Base-by-base conservation (phyloP, 805 yeast species). In the Yamadazyma olivae region DNA sequence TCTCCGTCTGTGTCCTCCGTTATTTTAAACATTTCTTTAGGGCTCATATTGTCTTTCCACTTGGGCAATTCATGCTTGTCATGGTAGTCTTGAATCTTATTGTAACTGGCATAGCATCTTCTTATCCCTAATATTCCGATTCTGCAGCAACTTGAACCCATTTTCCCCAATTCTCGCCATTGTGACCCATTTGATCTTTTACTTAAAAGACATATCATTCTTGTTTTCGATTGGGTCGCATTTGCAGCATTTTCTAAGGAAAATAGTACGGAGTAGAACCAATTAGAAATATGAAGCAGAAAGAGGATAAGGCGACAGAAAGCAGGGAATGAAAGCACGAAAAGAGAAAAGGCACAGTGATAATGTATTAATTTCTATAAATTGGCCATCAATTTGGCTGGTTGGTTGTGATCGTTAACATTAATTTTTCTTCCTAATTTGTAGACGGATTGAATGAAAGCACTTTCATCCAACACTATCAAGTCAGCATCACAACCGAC, bases 21-120 rank as follows among this genome's bases (percentile, higher is more conserved):
- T 15, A 58, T 30, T 19, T 38, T 33, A 38, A 88, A 74, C 3
- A 88, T 69, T 22, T 85, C 86, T 49, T 82, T 81, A 0, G 96
- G 95, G 0, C 81, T 60, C 0, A 95, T 89, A 20, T 65, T 50
- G 2, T 57, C 54, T 7, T 9, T 27, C 90, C 89, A 83, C 17
- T 53, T 52, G 30, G 50, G 68, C 22, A 65, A 54, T 9, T 53
- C 50, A 15, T 53, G 33, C 36, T 51, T 35, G 4, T 35, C 32
- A 30, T 45, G 49, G 21, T 33, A 21, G 21, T 38, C 43, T 13
- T 20, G 10, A 3, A 39, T 38, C 14, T 33, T 38, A 19, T n/a
- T 16, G 7, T 15, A 12, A 5, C 24, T 22, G 12, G 29, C 38
- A n/a, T n/a, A n/a, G n/a, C n/a, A n/a, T n/a, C n/a, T n/a, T n/a